Conservation (phyloP, 768 basidiomycete species). For the Russula olivacea region DNA sequence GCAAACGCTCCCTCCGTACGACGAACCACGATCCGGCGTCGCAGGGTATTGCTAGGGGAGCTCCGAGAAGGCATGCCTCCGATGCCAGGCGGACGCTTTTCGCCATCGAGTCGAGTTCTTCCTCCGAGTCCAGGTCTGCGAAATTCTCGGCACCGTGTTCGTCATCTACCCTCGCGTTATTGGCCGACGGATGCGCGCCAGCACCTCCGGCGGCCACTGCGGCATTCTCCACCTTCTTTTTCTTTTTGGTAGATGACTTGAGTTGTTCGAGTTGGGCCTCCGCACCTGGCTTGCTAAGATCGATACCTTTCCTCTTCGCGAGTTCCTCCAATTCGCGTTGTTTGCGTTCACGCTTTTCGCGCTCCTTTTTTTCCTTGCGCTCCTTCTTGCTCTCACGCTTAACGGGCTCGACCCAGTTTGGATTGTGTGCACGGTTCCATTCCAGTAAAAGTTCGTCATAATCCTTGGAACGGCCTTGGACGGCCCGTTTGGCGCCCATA, state of each 20-base stretch:
- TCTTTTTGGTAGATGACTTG: constrained; percentile 52
- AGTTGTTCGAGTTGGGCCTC: constrained; percentile 30
- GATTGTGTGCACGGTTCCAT: constrained; percentile 85
- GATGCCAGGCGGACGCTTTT: constrained; percentile 52
- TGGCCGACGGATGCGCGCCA: constrained; percentile 34
- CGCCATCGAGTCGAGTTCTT: constrained; percentile 72
- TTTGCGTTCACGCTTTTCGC: constrained; percentile 81
- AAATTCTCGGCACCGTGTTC: constrained; percentile 49
- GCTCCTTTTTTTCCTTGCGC: constrained; percentile 77
- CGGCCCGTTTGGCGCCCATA: constrained; percentile 93
- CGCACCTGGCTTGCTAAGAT: constrained; percentile 41
- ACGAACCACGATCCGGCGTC: constrained; percentile 82
- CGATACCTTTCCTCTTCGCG: constrained; percentile 48
- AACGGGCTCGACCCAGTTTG: constrained; percentile 82
- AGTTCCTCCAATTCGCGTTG: constrained; percentile 63
- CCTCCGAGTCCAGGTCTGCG: constrained; percentile 79
- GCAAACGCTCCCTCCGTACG: constrained; percentile 58
- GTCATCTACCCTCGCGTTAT: constrained; percentile 51
- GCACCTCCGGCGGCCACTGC: constrained; percentile 37
- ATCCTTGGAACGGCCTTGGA: constrained; percentile 72
- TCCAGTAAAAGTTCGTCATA: constrained; percentile 89
- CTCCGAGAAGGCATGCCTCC: constrained; percentile 52
- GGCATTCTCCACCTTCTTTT: constrained; percentile 46
- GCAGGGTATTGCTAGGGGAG: constrained; percentile 65
- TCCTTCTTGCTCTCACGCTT: constrained; percentile 83